Percentiles rank a stretch among this genome's conserved stretches.
Evolutionary conservation across 2,329 filamentous ascomycete species (phyloP).

Genomic region (Sporothrix phasma): DNA sequence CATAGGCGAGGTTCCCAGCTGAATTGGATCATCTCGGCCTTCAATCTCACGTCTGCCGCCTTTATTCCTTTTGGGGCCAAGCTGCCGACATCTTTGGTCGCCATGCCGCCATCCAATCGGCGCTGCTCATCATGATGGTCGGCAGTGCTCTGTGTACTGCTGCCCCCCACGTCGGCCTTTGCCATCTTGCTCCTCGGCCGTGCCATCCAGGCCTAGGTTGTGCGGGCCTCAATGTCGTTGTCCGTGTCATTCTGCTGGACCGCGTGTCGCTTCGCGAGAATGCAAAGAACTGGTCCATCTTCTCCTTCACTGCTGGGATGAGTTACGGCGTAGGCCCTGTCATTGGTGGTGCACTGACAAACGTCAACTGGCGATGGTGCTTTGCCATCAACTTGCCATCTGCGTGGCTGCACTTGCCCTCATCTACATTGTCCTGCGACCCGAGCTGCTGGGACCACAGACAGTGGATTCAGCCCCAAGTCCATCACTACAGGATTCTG

Average conservation of each 20-base stretch:
- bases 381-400: conserved; percentile 41
- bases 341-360: conserved; percentile 48
- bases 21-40: conserved; percentile 61
- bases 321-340: conserved; percentile 53
- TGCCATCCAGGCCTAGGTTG: conserved; percentile 51
- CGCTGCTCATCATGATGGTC: conserved; percentile 46
- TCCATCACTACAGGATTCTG: no score
- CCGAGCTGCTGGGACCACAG: conserved; percentile 47
- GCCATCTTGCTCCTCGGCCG: conserved; percentile 52
- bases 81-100: conserved; percentile 56
- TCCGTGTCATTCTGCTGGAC: conserved; percentile 55
- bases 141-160: conserved; percentile 54
- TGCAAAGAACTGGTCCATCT: conserved; percentile 51
- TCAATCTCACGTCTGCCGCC: conserved; percentile 56
- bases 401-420: conserved; percentile 41
- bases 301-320: conserved; percentile 49
- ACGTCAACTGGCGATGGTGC: conserved; percentile 54
- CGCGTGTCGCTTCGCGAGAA: conserved; percentile 52
- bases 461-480: neutral
- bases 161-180: conserved; percentile 43
- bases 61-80: conserved; percentile 60
- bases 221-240: conserved; percentile 50
- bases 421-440: conserved; percentile 46
- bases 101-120: conserved; percentile 46
- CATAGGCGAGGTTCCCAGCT: conserved; percentile 48